These are phyloP conservation scores for Mycena crocata DNA, from an alignment of 768 basidiomycete genomes.

Conservation along the genomic window DNA sequence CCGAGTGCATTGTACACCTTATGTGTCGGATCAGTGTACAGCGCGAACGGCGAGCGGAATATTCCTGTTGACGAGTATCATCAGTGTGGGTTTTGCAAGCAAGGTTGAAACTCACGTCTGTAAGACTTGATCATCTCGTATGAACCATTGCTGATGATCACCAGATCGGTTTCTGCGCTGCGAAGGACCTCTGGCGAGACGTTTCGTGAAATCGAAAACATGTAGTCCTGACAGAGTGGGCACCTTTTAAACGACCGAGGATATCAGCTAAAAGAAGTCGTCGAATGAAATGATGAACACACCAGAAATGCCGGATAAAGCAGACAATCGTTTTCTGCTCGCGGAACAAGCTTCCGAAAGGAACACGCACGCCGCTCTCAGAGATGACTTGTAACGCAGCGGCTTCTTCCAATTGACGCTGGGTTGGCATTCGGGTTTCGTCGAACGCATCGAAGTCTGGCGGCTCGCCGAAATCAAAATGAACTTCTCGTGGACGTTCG, in stretches of 20 bases:
- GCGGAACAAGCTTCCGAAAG: conserved; percentile 65
- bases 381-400: conserved; percentile 61
- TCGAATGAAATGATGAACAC: neutral
- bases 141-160: conserved; percentile 76
- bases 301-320: conserved; percentile 78
- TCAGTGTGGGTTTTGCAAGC: neutral
- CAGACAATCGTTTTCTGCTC: conserved; percentile 67
- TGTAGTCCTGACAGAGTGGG: conserved; percentile 76
- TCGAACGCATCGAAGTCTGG: conserved; percentile 25
- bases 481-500: conserved; percentile 11
- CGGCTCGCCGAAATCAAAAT: conserved; percentile 32
- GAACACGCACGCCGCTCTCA: conserved; percentile 63
- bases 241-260: conserved; percentile 51
- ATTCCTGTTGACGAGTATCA: conserved; percentile 53
- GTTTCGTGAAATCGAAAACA: conserved; percentile 66
- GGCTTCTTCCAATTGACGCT: conserved; percentile 45
- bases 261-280: neutral
- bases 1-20: conserved; percentile 70
- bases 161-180: conserved; percentile 61
- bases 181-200: conserved; percentile 61
- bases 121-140: conserved; percentile 74
- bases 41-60: conserved; percentile 68
- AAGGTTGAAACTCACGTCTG: conserved; percentile 38
- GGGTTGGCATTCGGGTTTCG: conserved; percentile 20
- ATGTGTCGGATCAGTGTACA: conserved; percentile 75